Evolutionary conservation across 2,329 filamentous ascomycete species (phyloP), one percentile per base, ranked within the genome.

Genomic region (Alternaria viburni): DNA sequence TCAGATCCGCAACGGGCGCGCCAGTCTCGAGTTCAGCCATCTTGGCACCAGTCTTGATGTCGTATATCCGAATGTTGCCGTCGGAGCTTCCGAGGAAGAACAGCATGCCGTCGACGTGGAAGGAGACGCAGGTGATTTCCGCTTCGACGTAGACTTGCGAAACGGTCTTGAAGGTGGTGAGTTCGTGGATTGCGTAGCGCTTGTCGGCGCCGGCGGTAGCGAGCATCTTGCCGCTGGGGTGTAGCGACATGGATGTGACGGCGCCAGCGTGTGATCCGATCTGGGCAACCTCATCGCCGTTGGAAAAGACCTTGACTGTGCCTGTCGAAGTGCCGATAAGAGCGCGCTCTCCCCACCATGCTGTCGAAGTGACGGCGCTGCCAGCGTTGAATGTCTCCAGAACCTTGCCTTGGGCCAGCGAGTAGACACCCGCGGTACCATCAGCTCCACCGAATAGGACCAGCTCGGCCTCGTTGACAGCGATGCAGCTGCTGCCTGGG

Each of bases 61-160:
- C 92, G 81, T 92, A 98, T 57, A 99, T 87, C 79, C 94, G 93
- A 78, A 99, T 91, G 61, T 93, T 89, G 47, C 93, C 93, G 52
- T 91, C 86, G 10, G 83, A 83, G n/a, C 91, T 92, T 66, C 95
- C 96, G 3, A 91, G 91, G 43, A 93, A 95, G 72, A 98, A 89
- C 6, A 99, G 86, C 77, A 97, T 93, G n/a, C 96, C 96, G 76
- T 99, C 96, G 7, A 96, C 96, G 78, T 99, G 96, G 86, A 99
- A 98, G 32, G 91, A 88, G 67, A 90, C 91, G 54, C 90, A 88
- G 1, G 91, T 92, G 49, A 97, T 84, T 64, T 90, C 92, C 91
- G 76, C 87, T 80, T 95, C 90, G 23, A 90, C 91, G 78, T 91
- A 96, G 45, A 94, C 88, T 70, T 95, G 93, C 58, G 90, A 91